Percentiles rank a stretch among this genome's conserved stretches.
phyloP scores from a whole-genome alignment of 2,329 filamentous ascomycete species.

The Scytalidium lignicola region DNA sequence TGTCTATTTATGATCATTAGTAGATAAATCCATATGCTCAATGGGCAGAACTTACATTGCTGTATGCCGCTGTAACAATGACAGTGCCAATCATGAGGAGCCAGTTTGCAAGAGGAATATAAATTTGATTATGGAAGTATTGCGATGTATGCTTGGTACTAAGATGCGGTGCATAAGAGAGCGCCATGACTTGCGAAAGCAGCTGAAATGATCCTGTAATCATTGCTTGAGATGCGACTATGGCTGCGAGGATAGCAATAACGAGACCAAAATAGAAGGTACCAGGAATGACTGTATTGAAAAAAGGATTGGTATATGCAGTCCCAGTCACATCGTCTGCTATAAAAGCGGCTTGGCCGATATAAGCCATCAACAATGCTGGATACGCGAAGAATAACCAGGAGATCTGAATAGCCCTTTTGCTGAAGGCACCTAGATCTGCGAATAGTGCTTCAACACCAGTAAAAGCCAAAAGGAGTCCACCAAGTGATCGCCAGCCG shows the following conservation, averaged over 20 bases:
- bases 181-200: slow-evolving; percentile 65
- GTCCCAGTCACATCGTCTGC: slow-evolving; percentile 42
- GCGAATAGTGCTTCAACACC: slow-evolving; percentile 77
- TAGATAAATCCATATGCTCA: slow-evolving; percentile 12
- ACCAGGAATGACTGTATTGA: slow-evolving; percentile 61
- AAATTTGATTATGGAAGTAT: slow-evolving; percentile 68
- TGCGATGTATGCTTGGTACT: slow-evolving; percentile 67
- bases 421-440: slow-evolving; percentile 70
- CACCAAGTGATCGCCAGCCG: slow-evolving; percentile 63
- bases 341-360: slow-evolving; percentile 70
- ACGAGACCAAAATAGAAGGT: slow-evolving; percentile 65
- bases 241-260: slow-evolving; percentile 63
- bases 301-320: slow-evolving; percentile 69
- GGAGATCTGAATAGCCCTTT: slow-evolving; percentile 64
- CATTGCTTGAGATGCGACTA: slow-evolving; percentile 74
- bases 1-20: slow-evolving; percentile 37
- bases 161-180: slow-evolving; percentile 69
- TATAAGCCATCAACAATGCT: slow-evolving; percentile 44
- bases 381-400: slow-evolving; percentile 68
- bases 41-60: slow-evolving; percentile 44
- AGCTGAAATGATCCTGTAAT: slow-evolving; percentile 69
- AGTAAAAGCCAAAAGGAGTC: slow-evolving; percentile 69
- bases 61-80: slow-evolving; percentile 69
- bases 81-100: slow-evolving; percentile 70
- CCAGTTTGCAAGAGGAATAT: slow-evolving; percentile 73